Evolutionary conservation across 129 eudicot genomes (phyloP).

Genomic region (Chrysanthemum lavandulifolium): DNA sequence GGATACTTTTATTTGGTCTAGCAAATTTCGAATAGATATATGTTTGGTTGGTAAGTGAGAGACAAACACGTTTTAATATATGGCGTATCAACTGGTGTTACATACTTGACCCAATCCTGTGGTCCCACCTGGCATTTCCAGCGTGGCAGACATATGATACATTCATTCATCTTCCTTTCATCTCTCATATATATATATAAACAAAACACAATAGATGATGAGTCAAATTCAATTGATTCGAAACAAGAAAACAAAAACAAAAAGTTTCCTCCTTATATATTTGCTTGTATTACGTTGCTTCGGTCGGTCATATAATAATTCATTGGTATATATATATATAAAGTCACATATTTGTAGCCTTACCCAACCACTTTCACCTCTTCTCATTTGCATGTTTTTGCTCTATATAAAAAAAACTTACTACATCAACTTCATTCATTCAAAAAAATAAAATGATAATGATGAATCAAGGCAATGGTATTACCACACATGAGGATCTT

Average conservation of each 20-base stretch:
- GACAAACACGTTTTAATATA: neutral
- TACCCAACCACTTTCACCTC: too few relatives aligned
- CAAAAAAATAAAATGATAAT: neutral
- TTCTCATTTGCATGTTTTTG: conserved; percentile 21
- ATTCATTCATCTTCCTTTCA: conserved; percentile 1
- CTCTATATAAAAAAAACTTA: neutral
- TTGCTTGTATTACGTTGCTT: conserved; percentile 12
- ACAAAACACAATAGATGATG: too few relatives aligned
- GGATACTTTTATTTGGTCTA: too few relatives aligned
- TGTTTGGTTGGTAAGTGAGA: too few relatives aligned
- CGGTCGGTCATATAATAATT: neutral
- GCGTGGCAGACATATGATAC: conserved; percentile 21
- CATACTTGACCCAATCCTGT: neutral
- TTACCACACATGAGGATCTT: neutral
- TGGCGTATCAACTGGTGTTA: neutral
- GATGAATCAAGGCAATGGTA: conserved; percentile 2
- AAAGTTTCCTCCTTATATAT: neutral
- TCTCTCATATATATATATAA: neutral
- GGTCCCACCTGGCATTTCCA: conserved; percentile 23
- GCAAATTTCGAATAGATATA: too few relatives aligned
- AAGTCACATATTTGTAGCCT: too few relatives aligned
- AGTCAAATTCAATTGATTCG: neutral
- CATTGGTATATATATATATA: conserved; percentile 1
- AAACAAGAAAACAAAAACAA: conserved; percentile 13
- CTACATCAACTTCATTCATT: neutral